Conservation (phyloP, 1,139 yeast genomes). For the Kodamaea sp. region DNA sequence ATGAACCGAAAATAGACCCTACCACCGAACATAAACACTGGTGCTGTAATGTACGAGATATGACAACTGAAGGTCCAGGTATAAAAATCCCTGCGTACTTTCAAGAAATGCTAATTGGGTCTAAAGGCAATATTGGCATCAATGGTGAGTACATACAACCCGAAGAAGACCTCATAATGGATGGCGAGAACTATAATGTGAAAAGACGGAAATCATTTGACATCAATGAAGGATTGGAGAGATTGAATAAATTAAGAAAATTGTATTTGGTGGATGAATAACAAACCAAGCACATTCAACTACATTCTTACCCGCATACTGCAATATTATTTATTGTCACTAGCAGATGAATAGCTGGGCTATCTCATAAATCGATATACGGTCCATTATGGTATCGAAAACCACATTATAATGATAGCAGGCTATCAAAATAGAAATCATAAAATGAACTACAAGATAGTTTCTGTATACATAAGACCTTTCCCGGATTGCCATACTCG, state of each 20-base stretch:
- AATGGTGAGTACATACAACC: constrained; percentile 26
- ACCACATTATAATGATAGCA: too few species aligned
- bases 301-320: background rate
- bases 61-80: constrained; percentile 12
- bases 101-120: constrained; percentile 21
- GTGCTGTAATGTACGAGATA: constrained; percentile 29
- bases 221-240: constrained; percentile 35
- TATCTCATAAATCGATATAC: too few species aligned
- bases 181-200: constrained; percentile 8
- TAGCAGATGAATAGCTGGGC: too few species aligned
- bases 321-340: too few species aligned
- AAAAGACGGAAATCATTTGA: constrained; percentile 29
- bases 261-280: constrained; percentile 32
- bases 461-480: too few species aligned
- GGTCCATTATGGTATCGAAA: too few species aligned
- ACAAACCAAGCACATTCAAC: too few species aligned
- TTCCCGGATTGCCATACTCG: too few species aligned
- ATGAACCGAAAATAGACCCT: constrained; percentile 21
- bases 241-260: constrained; percentile 36
- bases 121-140: constrained; percentile 25
- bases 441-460: too few species aligned
- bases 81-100: constrained; percentile 23
- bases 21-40: constrained; percentile 36
- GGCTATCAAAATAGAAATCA: too few species aligned
- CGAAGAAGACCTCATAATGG: constrained; percentile 19